Conservation (phyloP, 106 monocot genomes). For the Iris macrosiphon region DNA sequence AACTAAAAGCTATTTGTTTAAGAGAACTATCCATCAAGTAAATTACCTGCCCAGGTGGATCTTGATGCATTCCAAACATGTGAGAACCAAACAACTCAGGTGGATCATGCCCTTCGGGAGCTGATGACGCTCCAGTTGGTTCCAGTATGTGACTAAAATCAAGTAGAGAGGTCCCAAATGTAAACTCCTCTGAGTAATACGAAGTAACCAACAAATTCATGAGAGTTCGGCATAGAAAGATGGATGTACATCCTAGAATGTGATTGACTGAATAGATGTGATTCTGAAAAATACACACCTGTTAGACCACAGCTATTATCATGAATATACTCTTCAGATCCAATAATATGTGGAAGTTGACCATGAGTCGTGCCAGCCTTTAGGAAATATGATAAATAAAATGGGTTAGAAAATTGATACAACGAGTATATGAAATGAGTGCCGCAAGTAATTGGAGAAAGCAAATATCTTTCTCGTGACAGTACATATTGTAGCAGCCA, state of each 20-base stretch:
- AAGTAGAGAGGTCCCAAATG: background rate
- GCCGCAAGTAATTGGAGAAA: no score
- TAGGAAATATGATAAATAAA: constrained; percentile 2
- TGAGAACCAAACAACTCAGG: constrained; percentile 27
- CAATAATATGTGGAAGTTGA: constrained; percentile 50
- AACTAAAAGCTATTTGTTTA: background rate
- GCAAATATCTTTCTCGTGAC: no score
- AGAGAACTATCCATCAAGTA: background rate
- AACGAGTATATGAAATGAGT: background rate
- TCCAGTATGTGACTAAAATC: constrained; percentile 20
- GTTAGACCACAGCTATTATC: constrained; percentile 46
- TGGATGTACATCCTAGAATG: background rate
- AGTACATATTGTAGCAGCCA: no score
- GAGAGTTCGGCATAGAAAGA: no score
- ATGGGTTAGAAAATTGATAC: background rate
- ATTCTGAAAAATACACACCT: constrained; percentile 16
- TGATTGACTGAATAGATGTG: background rate
- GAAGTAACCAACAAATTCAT: constrained; percentile 2
- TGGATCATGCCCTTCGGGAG: constrained; percentile 1
- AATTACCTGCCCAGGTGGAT: constrained; percentile 20
- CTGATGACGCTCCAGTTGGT: constrained; percentile 9
- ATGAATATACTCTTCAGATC: constrained; percentile 59
- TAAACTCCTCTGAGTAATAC: constrained; percentile 24
- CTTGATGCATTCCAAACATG: constrained; percentile 11
- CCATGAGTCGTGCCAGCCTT: constrained; percentile 21